Conservation (phyloP, 1,139 yeast species). For the Kluyveromyces marxianus region DNA sequence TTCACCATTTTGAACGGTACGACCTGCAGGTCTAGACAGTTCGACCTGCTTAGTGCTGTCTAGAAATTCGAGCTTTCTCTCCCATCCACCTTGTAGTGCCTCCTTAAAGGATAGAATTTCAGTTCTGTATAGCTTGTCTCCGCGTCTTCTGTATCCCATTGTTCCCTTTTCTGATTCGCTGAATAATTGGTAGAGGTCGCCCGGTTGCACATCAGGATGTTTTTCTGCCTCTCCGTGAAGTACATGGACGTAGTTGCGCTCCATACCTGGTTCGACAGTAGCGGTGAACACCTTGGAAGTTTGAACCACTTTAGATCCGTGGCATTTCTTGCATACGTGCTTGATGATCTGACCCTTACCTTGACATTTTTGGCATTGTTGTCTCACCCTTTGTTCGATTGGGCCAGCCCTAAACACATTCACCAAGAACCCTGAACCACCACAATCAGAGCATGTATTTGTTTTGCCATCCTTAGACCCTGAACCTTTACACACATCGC, state of each 20-base stretch:
- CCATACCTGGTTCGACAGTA: constrained; percentile 63
- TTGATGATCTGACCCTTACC: constrained; percentile 69
- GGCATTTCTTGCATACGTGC: constrained; percentile 59
- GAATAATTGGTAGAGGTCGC: constrained; percentile 61
- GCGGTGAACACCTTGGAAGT: constrained; percentile 52
- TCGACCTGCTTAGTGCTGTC: constrained; percentile 49
- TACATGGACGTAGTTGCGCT: constrained; percentile 50
- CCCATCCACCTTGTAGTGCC: constrained; percentile 77
- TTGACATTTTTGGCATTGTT: constrained; percentile 68
- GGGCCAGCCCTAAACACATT: constrained; percentile 76
- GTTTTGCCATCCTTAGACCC: constrained; percentile 76
- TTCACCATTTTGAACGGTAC: constrained; percentile 54
- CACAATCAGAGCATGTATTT: constrained; percentile 58
- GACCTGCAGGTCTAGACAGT: constrained; percentile 45
- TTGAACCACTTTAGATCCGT: constrained; percentile 59
- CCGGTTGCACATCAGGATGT: constrained; percentile 73
- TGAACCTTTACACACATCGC: constrained; percentile 71
- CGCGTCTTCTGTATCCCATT: constrained; percentile 82
- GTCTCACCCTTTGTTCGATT: constrained; percentile 79
- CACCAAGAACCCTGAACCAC: constrained; percentile 66
- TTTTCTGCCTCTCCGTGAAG: constrained; percentile 77
- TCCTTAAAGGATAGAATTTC: constrained; percentile 70
- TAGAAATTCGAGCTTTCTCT: constrained; percentile 53
- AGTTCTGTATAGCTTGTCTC: constrained; percentile 66
- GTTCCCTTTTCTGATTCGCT: constrained; percentile 47